Percentiles rank a stretch among this genome's conserved stretches.
These are phyloP conservation scores for Beauveria medogensis DNA, from an alignment of 2,329 filamentous ascomycete species.

Conservation along the genomic window DNA sequence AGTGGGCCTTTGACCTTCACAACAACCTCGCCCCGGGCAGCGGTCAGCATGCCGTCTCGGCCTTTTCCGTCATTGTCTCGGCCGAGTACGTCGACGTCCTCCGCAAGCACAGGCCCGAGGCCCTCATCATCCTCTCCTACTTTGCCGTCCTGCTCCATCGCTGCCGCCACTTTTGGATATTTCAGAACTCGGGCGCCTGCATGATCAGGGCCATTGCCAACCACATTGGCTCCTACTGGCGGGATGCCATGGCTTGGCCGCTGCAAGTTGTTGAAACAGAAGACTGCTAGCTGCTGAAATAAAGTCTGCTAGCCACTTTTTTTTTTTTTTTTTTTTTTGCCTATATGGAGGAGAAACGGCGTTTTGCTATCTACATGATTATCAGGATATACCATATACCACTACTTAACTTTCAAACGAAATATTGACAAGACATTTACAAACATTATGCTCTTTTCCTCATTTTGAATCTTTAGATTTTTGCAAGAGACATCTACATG, in stretches of 20 bases:
- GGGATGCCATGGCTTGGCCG: conserved; percentile 12
- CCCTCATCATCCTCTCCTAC: conserved; percentile 30
- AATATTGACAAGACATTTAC: neutral
- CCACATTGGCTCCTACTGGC: conserved; percentile 14
- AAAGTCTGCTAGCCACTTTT: too few species aligned
- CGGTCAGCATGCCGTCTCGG: conserved; percentile 13
- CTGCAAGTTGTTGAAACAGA: conserved; percentile 10
- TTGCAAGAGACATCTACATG: neutral
- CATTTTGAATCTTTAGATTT: neutral
- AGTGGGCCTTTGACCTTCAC: conserved; percentile 13
- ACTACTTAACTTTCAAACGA: neutral
- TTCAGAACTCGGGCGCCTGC: conserved; percentile 14
- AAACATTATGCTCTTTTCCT: too few species aligned
- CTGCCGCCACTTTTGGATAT: conserved; percentile 25
- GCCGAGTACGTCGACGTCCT: conserved; percentile 28
- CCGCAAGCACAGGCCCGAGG: conserved; percentile 28
- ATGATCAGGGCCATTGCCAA: conserved; percentile 12
- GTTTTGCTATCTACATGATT: neutral
- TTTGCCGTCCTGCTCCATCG: conserved; percentile 35
- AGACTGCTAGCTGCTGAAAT: neutral
- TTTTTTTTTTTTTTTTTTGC: neutral
- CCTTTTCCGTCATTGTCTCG: conserved; percentile 14
- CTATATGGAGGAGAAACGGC: neutral
- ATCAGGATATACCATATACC: neutral
- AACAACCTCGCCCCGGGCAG: conserved; percentile 5